Percentiles rank a stretch among this genome's conserved stretches.
Conservation (phyloP, 805 yeast species). For the Blastobotrys americana region DNA sequence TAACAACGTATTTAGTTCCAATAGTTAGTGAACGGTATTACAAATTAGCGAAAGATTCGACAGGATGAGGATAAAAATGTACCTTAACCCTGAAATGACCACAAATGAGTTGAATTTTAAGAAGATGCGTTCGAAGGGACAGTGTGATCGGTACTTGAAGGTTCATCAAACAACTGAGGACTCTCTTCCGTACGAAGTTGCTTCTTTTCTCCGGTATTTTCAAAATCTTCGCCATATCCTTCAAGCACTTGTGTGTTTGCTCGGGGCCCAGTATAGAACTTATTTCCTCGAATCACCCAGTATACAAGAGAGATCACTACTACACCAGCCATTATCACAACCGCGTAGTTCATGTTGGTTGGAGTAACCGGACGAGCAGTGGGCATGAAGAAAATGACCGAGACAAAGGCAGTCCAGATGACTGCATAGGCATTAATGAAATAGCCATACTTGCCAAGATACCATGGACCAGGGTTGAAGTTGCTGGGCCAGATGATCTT, state of each 20-base stretch:
- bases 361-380: slow-evolving; percentile 33
- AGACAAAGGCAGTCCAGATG: slow-evolving; percentile 19
- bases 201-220: not conserved
- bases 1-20: too few species aligned
- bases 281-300: slow-evolving; percentile 40
- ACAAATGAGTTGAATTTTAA: too few species aligned
- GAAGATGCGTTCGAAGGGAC: too few species aligned
- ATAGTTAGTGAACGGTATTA: too few species aligned
- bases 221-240: not conserved
- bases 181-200: not conserved
- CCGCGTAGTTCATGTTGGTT: slow-evolving; percentile 54
- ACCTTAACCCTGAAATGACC: too few species aligned
- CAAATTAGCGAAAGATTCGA: too few species aligned
- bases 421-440: slow-evolving; percentile 17
- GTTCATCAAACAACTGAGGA: not conserved
- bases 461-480: slow-evolving; percentile 15
- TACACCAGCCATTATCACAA: slow-evolving; percentile 53
- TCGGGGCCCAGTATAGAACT: slow-evolving; percentile 19
- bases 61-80: too few species aligned
- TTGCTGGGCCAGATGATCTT: slow-evolving; percentile 15
- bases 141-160: too few species aligned
- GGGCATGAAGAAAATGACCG: slow-evolving; percentile 20
- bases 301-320: slow-evolving; percentile 41
- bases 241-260: slow-evolving; percentile 12
- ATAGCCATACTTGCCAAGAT: slow-evolving; percentile 14